Evolutionary conservation across 2,329 filamentous ascomycete species (phyloP).

Genomic region (Nemania sp.): DNA sequence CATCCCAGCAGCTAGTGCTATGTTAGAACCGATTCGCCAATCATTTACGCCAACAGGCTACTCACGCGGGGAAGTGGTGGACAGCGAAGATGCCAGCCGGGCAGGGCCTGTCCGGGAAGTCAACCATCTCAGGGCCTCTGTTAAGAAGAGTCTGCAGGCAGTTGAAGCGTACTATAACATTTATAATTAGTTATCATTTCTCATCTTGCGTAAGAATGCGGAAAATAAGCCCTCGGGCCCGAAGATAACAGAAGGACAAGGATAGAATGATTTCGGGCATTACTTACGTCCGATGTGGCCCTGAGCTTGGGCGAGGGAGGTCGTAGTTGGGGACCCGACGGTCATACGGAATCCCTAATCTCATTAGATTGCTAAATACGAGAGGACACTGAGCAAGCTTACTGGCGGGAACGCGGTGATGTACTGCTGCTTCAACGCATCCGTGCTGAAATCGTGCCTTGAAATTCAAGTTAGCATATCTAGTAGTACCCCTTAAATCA

Average conservation of each 20-base stretch:
- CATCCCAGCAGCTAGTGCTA: conserved; percentile 57
- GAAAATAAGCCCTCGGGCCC: too few relatives aligned
- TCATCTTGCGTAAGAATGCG: too few relatives aligned
- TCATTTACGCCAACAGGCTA: conserved; percentile 1
- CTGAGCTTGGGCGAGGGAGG: conserved; percentile 46
- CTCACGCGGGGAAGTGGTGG: conserved; percentile 56
- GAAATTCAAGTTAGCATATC: not conserved
- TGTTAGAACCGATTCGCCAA: not conserved
- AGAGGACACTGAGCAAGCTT: conserved; percentile 21
- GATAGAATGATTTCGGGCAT: not conserved
- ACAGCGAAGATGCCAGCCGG: conserved; percentile 58
- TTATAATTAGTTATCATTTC: not conserved
- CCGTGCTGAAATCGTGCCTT: conserved; percentile 45
- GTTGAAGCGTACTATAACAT: conserved; percentile 53
- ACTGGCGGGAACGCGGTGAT: conserved; percentile 60
- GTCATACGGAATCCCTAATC: conserved; percentile 59
- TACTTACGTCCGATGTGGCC: conserved; percentile 49
- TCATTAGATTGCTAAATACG: conserved; percentile 29
- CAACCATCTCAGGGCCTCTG: conserved; percentile 54
- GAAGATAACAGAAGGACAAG: not conserved
- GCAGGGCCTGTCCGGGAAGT: conserved; percentile 57
- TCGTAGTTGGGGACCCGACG: conserved; percentile 53
- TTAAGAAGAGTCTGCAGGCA: conserved; percentile 55
- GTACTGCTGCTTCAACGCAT: conserved; percentile 49
- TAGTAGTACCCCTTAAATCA: not conserved